These are phyloP conservation scores for Penicillium sp. DNA, from an alignment of 2,329 filamentous ascomycete species.

Conservation along the genomic window DNA sequence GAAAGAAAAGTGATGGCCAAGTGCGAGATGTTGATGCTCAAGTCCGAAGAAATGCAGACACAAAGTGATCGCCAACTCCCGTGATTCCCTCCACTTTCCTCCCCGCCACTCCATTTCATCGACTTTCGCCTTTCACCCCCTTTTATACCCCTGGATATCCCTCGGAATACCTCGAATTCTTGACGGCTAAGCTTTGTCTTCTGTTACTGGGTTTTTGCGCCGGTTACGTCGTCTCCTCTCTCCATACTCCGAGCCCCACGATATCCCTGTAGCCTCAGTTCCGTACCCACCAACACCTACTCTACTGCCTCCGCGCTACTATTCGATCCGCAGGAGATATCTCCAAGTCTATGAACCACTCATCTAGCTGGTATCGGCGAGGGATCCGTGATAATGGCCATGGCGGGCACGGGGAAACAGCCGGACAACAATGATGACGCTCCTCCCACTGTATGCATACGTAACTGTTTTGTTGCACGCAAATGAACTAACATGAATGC, in stretches of 20 bases:
- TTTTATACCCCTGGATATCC: conserved; percentile 3
- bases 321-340: conserved; percentile 4
- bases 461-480: conserved; percentile 12
- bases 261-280: conserved; percentile 10
- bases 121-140: conserved; percentile 9
- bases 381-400: conserved; percentile 29
- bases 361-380: conserved; percentile 19
- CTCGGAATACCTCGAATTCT: not conserved
- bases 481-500: conserved; percentile 12
- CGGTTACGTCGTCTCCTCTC: conserved; percentile 3
- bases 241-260: conserved; percentile 5
- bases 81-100: conserved; percentile 27
- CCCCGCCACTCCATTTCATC: conserved; percentile 23
- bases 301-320: not conserved
- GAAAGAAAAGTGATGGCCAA: not conserved
- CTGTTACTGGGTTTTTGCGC: conserved; percentile 11
- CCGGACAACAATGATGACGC: conserved; percentile 36
- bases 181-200: conserved; percentile 1
- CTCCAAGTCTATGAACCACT: conserved; percentile 32
- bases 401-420: conserved; percentile 35
- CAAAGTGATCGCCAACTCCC: conserved; percentile 24
- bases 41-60: conserved; percentile 14
- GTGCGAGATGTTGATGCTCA: not conserved
- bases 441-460: conserved; percentile 36
- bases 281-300: conserved; percentile 8